These are phyloP conservation scores for Phytophthora syringae DNA, from an alignment of 352 stramenopile genomes.

Conservation along the genomic window DNA sequence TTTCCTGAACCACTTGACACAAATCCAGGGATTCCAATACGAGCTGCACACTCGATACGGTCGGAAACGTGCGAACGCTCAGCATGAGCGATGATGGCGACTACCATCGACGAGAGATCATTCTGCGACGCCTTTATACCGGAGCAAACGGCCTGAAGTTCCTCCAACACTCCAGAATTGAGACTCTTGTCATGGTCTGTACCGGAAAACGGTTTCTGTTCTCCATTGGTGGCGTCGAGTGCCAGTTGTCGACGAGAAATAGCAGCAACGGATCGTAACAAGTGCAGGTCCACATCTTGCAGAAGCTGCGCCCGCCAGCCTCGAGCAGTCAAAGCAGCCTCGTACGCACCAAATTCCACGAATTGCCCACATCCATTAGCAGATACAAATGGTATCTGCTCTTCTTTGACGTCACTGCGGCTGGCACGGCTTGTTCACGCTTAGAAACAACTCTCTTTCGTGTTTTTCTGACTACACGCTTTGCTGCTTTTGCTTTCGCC, in stretches of 20 bases:
- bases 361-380: slow-evolving; percentile 17
- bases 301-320: slow-evolving; percentile 30
- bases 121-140: slow-evolving; percentile 28
- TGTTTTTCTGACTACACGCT: slow-evolving; percentile 7
- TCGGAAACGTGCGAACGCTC: slow-evolving; percentile 6
- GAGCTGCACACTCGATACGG: slow-evolving; percentile 7
- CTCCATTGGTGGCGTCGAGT: slow-evolving; percentile 1
- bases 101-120: slow-evolving; percentile 32
- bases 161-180: slow-evolving; percentile 4
- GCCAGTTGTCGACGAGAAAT: slow-evolving; percentile 18
- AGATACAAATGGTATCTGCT: slow-evolving; percentile 20
- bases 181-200: not conserved
- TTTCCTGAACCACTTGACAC: slow-evolving; percentile 23
- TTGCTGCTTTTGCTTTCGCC: not conserved
- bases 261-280: slow-evolving; percentile 25
- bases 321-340: slow-evolving; percentile 24
- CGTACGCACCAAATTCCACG: slow-evolving; percentile 24
- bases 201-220: slow-evolving; percentile 1
- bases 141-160: slow-evolving; percentile 10
- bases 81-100: slow-evolving; percentile 24
- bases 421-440: not conserved
- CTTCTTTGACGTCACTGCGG: not conserved
- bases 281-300: slow-evolving; percentile 32
- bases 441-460: not conserved
- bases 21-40: slow-evolving; percentile 24